Evolutionary conservation across 345 rosid genomes (phyloP).

Genomic region (sweet orange (Citrus sinensis)): DVS_A1.0 CM039163.1:48705501-48706000

Average conservation of each 20-base stretch:
- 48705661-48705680: constrained; percentile 59
- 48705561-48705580: constrained; percentile 58
- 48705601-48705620: neutral
- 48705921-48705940: constrained; percentile 89
- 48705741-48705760: constrained; percentile 20
- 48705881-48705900: constrained; percentile 6
- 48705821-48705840: neutral
- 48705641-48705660: constrained; percentile 40
- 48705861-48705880: constrained; percentile 14
- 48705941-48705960: constrained; percentile 50
- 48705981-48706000: constrained; percentile 63
- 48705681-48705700: constrained; percentile 55
- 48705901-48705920: constrained; percentile 61
- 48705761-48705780: neutral
- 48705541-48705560: constrained; percentile 38
- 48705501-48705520: constrained; percentile 39
- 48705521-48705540: constrained; percentile 33
- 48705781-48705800: too few species aligned
- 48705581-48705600: neutral
- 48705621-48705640: neutral
- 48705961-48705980: constrained; percentile 65
- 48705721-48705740: constrained; percentile 20
- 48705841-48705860: neutral
- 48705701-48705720: constrained; percentile 56
- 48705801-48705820: too few species aligned